Evolutionary conservation across 2,329 filamentous ascomycete genomes (phyloP), one percentile per base, ranked within the genome.

Genomic region (Arthroderma sp.): DNA sequence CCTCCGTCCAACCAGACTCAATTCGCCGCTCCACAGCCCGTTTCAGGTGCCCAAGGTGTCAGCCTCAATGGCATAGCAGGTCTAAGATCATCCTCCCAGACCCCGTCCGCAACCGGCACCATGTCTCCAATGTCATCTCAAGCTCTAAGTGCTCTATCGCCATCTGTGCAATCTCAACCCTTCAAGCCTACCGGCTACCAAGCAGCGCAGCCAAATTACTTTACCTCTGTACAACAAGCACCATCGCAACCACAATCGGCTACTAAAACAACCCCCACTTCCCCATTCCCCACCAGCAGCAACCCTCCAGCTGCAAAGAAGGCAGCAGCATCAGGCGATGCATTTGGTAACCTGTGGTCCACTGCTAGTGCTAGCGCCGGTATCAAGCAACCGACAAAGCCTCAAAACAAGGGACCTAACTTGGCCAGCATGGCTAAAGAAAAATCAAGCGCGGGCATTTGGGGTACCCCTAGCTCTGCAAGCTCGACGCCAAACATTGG

Each of bases 371-470:
- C 80, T 29, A 85, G 80, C 51, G 74, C 74, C 7, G 80, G 81
- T 39, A 75, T 87, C 52, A 87, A 87, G 70, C 93, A 91, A 68
- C 66, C 74, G 1, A 72, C 66, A 48, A 74, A 79, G 2, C 70
- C 74, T 8, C 71, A 69, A 6, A 69, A 73, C 44, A 73, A 80
- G 47, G 83, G 82, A 0, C 81, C 86, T 42, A 88, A 88, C 45
- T 75, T 98, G 67, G 88, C 87, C 29, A 88, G 94, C 62, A 78
- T 98, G 64, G 89, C 88, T n/a, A 95, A 95, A 71, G 87, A 95
- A 66, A 95, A 96, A 74, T 91, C 87, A 47, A 87, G 81, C 55
- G 87, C 88, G 10, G 87, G 88, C 5, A 85, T 98, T 51, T 98
- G 93, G 87, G 91, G 89, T 11, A 76, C 84, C 0, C 73, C 82